Conservation (phyloP, 139 green algal genomes). For the Picochlorum sp. region DNA sequence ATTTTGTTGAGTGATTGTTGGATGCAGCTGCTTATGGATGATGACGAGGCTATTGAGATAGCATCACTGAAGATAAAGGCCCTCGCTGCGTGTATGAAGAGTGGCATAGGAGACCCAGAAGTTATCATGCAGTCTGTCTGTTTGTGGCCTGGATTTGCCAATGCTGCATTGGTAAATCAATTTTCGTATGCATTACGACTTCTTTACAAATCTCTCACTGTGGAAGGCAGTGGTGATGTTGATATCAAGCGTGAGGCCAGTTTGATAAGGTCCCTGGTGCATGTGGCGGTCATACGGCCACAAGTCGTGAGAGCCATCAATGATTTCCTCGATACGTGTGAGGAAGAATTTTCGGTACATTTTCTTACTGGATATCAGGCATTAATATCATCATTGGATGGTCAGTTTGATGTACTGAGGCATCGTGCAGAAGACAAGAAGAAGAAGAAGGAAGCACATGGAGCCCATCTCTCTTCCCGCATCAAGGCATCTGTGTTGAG, state of each 20-base stretch:
- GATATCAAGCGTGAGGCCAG: constrained; percentile 5
- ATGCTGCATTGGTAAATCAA: background rate
- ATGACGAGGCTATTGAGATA: constrained; percentile 17
- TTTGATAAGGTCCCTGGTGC: constrained; percentile 13
- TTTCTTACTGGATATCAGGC: constrained; percentile 11
- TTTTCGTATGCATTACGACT: constrained; percentile 20
- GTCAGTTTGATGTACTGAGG: constrained; percentile 13
- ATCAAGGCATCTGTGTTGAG: background rate
- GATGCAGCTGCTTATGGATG: constrained; percentile 15
- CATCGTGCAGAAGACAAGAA: background rate
- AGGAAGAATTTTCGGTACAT: background rate
- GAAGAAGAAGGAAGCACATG: background rate
- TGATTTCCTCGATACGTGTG: constrained; percentile 15
- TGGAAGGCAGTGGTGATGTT: background rate
- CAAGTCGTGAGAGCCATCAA: constrained; percentile 17
- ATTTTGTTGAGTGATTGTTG: constrained; percentile 19
- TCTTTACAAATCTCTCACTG: background rate
- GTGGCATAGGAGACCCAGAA: constrained; percentile 9
- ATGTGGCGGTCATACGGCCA: constrained; percentile 14
- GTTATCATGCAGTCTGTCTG: constrained; percentile 15
- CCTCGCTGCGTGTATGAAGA: constrained; percentile 14
- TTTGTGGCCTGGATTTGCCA: constrained; percentile 20
- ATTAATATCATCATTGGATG: constrained; percentile 5
- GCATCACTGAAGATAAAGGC: constrained; percentile 22
- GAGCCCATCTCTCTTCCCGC: constrained; percentile 3